phyloP scores from a whole-genome alignment of 108 stramenopile genomes.

The Craspedostauros australis region DNA sequence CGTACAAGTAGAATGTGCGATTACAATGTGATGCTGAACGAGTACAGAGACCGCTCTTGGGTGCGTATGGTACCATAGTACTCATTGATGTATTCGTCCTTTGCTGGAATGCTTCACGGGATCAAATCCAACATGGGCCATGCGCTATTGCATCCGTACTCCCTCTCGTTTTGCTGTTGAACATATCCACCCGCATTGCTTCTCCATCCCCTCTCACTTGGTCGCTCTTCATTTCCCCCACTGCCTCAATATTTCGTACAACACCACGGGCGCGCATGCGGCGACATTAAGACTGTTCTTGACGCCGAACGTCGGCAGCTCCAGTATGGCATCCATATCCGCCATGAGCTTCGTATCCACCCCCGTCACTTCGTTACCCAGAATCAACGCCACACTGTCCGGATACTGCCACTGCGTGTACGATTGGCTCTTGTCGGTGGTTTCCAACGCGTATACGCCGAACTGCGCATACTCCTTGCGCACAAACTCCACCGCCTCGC shows the following conservation, averaged over 20 bases:
- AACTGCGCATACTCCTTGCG: conserved; percentile 20
- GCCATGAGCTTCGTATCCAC: conserved; percentile 16
- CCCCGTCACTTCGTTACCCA: conserved; percentile 85
- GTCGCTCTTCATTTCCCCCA: conserved; percentile 28
- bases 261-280: conserved; percentile 78
- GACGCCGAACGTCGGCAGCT: conserved; percentile 80
- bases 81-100: neutral
- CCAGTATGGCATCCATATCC: conserved; percentile 50
- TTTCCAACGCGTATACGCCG: conserved; percentile 69
- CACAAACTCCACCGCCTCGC: conserved; percentile 46
- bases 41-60: neutral
- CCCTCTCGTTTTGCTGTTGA: neutral
- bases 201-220: neutral
- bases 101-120: neutral
- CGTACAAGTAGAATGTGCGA: neutral
- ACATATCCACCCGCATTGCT: neutral
- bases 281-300: conserved; percentile 89
- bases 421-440: conserved; percentile 54
- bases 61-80: neutral
- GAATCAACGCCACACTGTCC: conserved; percentile 42
- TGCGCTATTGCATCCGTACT: neutral
- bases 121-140: neutral
- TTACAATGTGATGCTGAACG: neutral
- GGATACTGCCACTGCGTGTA: conserved; percentile 37
- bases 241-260: conserved; percentile 78